These are phyloP conservation scores for Claviceps citrina DNA, from an alignment of 2,329 filamentous ascomycete species.

Conservation along the genomic window DNA sequence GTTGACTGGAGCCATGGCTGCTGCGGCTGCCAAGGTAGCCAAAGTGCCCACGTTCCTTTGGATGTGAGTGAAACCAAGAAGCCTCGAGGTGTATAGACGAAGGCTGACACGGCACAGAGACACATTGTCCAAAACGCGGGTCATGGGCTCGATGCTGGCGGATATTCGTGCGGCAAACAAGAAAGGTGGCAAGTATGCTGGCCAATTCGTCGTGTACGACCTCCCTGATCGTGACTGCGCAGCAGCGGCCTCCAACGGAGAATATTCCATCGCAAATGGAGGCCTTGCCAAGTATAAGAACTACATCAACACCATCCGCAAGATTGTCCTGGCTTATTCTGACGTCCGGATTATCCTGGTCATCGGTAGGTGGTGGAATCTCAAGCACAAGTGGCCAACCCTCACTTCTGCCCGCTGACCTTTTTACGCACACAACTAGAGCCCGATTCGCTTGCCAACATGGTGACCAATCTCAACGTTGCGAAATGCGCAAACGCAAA, in stretches of 20 bases:
- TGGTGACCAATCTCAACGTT: conserved; percentile 39
- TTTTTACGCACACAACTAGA: conserved; percentile 19
- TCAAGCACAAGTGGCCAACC: neutral
- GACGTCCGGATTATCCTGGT: conserved; percentile 29
- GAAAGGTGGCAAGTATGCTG: conserved; percentile 26
- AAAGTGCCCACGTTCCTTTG: conserved; percentile 38
- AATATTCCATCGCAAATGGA: conserved; percentile 34
- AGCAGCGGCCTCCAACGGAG: conserved; percentile 41
- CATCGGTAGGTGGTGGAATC: conserved; percentile 19
- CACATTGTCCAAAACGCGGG: conserved; percentile 31
- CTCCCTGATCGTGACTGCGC: conserved; percentile 44
- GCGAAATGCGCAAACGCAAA: conserved; percentile 33
- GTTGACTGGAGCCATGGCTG: conserved; percentile 38
- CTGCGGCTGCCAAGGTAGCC: conserved; percentile 35
- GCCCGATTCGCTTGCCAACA: conserved; percentile 43
- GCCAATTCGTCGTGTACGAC: conserved; percentile 40
- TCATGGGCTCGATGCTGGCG: conserved; percentile 30
- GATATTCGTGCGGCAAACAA: conserved; percentile 25
- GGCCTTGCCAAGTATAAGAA: conserved; percentile 38
- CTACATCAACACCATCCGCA: conserved; percentile 36
- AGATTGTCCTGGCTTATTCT: conserved; percentile 25
- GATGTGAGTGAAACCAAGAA: conserved; percentile 24
- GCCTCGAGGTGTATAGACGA: neutral
- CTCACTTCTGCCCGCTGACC: neutral
- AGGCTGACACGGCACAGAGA: conserved; percentile 24